Evolutionary conservation across 1,139 yeast species (phyloP).

Genomic region (Hanseniaspora sp.): DNA sequence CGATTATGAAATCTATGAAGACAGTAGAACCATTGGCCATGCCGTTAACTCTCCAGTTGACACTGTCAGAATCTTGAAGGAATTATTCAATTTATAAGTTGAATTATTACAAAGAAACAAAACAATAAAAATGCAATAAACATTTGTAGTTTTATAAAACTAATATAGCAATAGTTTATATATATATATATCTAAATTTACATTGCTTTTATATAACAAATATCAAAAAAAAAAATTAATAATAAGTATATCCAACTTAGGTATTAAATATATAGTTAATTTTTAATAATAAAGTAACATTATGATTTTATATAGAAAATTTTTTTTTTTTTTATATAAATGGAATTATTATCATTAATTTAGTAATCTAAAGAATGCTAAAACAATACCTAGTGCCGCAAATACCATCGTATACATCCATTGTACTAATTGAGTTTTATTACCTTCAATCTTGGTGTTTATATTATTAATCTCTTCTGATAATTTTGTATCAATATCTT

Average conservation of each 20-base stretch:
- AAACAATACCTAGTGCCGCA: slow-evolving; percentile 87
- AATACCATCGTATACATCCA: slow-evolving; percentile 98
- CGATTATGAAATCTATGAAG: slow-evolving; percentile 91
- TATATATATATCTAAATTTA: not conserved
- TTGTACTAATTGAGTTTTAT: slow-evolving; percentile 91
- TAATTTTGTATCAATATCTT: slow-evolving; percentile 87
- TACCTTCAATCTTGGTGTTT: slow-evolving; percentile 87
- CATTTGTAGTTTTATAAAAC: not conserved
- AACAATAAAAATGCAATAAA: slow-evolving; percentile 15
- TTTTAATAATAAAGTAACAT: too few species aligned
- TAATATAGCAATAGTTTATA: not conserved
- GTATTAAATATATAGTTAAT: not conserved
- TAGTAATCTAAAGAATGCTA: slow-evolving; percentile 79
- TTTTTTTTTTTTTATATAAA: too few species aligned
- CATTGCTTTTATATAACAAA: not conserved
- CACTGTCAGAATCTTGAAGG: slow-evolving; percentile 74
- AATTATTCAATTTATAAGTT: slow-evolving; percentile 43
- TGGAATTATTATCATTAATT: slow-evolving; percentile 35
- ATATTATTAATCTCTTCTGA: slow-evolving; percentile 92
- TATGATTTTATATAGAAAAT: too few species aligned
- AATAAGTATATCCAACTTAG: not conserved
- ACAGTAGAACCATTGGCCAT: slow-evolving; percentile 88
- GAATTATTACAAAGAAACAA: too few species aligned
- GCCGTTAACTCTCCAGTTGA: slow-evolving; percentile 82
- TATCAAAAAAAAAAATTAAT: not conserved